A percentile compares a stretch with the other conserved stretches of the same genome.
Evolutionary conservation across 768 basidiomycete species (phyloP).

Genomic region (Boletus rubescentipes): DNA sequence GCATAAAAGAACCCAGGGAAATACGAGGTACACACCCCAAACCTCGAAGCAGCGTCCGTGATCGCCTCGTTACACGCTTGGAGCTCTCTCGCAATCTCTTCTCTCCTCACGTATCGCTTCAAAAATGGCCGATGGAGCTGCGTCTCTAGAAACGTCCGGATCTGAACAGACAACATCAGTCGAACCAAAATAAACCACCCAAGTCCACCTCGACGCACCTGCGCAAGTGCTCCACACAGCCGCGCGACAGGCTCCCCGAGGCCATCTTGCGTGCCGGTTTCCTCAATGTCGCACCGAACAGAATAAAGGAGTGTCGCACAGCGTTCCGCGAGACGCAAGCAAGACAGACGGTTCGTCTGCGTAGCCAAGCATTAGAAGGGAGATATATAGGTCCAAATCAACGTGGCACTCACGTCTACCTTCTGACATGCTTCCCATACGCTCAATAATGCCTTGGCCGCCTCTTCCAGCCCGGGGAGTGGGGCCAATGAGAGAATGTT

Average conservation of each 20-base stretch:
- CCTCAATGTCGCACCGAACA: conserved; percentile 58
- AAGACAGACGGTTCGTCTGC: conserved; percentile 66
- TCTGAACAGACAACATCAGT: conserved; percentile 28
- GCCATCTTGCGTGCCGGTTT: conserved; percentile 53
- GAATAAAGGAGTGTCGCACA: conserved; percentile 69
- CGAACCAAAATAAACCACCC: background rate
- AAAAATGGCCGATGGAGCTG: conserved; percentile 71
- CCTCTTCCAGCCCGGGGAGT: conserved; percentile 52
- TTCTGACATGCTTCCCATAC: conserved; percentile 66
- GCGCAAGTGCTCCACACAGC: conserved; percentile 39
- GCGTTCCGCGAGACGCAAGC: conserved; percentile 69
- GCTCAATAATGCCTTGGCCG: conserved; percentile 49
- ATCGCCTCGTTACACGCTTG: conserved; percentile 51
- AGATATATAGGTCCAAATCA: background rate
- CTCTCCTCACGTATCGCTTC: conserved; percentile 73
- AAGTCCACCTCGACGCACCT: conserved; percentile 31
- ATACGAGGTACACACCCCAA: conserved; percentile 20
- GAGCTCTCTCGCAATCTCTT: conserved; percentile 61
- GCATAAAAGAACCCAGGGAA: background rate
- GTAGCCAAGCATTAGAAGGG: background rate
- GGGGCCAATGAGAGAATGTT: conserved; percentile 50
- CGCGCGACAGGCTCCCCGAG: conserved; percentile 47
- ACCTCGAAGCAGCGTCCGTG: conserved; percentile 40
- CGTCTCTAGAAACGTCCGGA: conserved; percentile 54
- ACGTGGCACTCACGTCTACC: conserved; percentile 52